These are phyloP conservation scores for Chaetomidium leptoderma DNA, from an alignment of 495 filamentous ascomycete species.

Conservation along the genomic window DNA sequence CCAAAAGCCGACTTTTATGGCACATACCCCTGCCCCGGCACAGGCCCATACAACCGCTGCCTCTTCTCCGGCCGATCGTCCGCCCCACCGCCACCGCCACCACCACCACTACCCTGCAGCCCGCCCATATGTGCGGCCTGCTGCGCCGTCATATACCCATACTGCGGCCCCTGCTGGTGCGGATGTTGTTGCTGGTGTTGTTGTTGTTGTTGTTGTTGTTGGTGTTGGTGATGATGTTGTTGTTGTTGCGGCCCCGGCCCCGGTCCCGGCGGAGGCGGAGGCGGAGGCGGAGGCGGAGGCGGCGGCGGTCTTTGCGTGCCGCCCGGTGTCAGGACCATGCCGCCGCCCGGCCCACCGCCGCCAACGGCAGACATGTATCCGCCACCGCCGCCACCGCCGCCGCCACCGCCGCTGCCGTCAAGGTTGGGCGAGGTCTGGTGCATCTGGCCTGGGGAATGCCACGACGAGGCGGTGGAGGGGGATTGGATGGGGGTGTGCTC, in stretches of 20 bases:
- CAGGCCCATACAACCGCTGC: conserved; percentile 38
- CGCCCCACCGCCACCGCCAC: not conserved
- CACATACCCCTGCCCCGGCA: conserved; percentile 31
- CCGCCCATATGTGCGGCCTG: conserved; percentile 8
- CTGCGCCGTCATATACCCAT: conserved; percentile 7
- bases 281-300: not conserved
- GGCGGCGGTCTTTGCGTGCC: not conserved
- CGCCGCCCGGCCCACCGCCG: conserved; percentile 29
- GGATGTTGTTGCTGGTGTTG: not conserved
- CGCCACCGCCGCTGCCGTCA: conserved; percentile 36
- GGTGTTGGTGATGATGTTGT: not conserved
- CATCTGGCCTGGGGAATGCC: conserved; percentile 71
- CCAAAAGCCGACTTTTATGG: not conserved
- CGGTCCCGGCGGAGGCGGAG: too few species aligned
- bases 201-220: not conserved
- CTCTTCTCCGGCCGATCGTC: conserved; percentile 35
- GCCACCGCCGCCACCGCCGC: conserved; percentile 29
- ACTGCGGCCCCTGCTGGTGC: not conserved
- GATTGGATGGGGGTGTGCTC: conserved; percentile 78
- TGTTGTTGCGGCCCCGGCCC: too few species aligned
- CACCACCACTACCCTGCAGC: not conserved
- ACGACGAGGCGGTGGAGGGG: conserved; percentile 62
- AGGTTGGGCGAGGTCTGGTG: conserved; percentile 57
- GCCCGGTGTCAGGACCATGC: conserved; percentile 38
- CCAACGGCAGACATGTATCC: conserved; percentile 40